Conservation (phyloP, 306 rosid genomes). For the Medicago ruthenica region DNA sequence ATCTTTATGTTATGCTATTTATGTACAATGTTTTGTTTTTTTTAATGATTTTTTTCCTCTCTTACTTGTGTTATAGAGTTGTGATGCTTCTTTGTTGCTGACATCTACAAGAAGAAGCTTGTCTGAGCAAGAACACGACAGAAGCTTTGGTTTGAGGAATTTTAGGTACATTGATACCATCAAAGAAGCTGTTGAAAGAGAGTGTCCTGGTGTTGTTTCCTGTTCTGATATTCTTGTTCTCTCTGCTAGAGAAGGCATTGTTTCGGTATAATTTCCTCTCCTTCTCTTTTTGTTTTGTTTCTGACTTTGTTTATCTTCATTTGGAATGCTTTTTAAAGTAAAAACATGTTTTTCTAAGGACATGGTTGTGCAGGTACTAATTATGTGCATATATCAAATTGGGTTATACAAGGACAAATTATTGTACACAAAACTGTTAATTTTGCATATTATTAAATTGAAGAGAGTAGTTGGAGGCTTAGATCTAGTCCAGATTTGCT, state of each 20-base stretch:
- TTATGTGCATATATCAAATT: neutral
- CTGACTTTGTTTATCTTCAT: too few relatives aligned
- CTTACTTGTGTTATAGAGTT: slow-evolving; percentile 53
- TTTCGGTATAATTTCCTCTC: slow-evolving; percentile 50
- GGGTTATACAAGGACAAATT: neutral
- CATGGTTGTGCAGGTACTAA: neutral
- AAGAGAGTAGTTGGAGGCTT: neutral
- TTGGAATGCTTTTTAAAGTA: neutral
- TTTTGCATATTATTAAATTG: neutral
- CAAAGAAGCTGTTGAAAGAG: slow-evolving; percentile 96
- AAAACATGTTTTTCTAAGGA: neutral
- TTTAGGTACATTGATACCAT: slow-evolving; percentile 93
- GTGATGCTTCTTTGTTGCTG: slow-evolving; percentile 94
- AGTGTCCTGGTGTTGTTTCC: slow-evolving; percentile 95
- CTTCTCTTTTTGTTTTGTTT: neutral
- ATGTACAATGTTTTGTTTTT: too few relatives aligned
- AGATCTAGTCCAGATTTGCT: slow-evolving; percentile 29
- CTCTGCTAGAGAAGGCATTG: slow-evolving; percentile 95
- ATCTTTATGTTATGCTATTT: neutral
- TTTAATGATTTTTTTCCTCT: neutral
- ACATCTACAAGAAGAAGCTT: slow-evolving; percentile 85
- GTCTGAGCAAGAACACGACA: slow-evolving; percentile 94
- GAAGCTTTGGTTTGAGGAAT: slow-evolving; percentile 97
- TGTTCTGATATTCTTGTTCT: slow-evolving; percentile 92
- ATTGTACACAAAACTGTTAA: neutral